A percentile compares a stretch with the other conserved stretches of the same genome.
phyloP scores from a whole-genome alignment of 495 filamentous ascomycete genomes.

The Aspergillus sclerotioniger region DNA sequence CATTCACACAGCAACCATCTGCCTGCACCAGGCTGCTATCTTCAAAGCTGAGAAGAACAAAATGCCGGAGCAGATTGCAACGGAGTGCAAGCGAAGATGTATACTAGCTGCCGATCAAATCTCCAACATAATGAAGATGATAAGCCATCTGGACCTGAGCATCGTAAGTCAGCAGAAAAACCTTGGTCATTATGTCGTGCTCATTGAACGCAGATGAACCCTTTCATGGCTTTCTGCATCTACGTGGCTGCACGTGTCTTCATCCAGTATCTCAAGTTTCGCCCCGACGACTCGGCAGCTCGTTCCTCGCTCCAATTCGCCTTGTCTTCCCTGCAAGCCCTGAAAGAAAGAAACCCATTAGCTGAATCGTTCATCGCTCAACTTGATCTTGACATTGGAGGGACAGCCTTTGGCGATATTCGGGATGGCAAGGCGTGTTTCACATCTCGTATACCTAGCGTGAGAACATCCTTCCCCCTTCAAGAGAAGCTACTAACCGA shows the following conservation, averaged over 20 bases:
- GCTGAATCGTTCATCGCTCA: conserved; percentile 95
- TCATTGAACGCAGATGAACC: conserved; percentile 73
- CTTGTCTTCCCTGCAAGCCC: conserved; percentile 79
- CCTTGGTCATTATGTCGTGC: conserved; percentile 4
- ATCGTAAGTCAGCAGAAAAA: conserved; percentile 57
- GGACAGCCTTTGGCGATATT: conserved; percentile 40
- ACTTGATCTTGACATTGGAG: conserved; percentile 86
- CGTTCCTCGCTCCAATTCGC: conserved; percentile 85
- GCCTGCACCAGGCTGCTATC: conserved; percentile 95
- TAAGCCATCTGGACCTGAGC: conserved; percentile 83
- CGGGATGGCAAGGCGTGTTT: conserved; percentile 4
- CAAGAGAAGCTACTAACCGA: not conserved
- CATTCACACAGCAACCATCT: conserved; percentile 95
- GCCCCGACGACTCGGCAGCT: conserved; percentile 79
- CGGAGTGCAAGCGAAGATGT: conserved; percentile 88
- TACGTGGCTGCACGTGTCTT: conserved; percentile 95
- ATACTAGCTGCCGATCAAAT: conserved; percentile 93
- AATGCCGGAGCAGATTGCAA: conserved; percentile 70
- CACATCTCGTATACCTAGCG: not conserved
- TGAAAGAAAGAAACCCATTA: conserved; percentile 86
- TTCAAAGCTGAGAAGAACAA: conserved; percentile 93
- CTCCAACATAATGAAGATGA: conserved; percentile 94
- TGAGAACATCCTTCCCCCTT: not conserved
- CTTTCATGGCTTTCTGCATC: conserved; percentile 92
- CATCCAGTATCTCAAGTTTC: conserved; percentile 88